Evolutionary conservation across 257 asterid species (phyloP), one percentile per base, ranked within the genome.

Genomic region (Striga asiatica): DNA sequence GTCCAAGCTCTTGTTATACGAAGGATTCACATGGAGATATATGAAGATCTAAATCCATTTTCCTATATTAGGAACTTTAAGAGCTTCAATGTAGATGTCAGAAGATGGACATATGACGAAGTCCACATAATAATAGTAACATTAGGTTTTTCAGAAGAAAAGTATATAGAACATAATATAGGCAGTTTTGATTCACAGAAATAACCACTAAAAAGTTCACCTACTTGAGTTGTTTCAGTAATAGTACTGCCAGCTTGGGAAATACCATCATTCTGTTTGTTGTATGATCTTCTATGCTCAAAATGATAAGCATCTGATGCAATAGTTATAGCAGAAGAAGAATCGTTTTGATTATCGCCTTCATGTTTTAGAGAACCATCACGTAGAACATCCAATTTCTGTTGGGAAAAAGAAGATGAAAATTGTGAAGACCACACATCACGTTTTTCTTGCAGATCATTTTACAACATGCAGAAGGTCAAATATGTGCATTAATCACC

Each of bases 181-280:
- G 72, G 81, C 72, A 71, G 72, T 55, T 74, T 83, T 57, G 82
- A 71, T 69, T 39, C 63, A 64, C 72, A 58, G 77, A 84, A 67
- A 66, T 71, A 78, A 75, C 83, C 79, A 65, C 75, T 76, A 54
- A 75, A 53, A 64, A 78, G 79, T 77, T 91, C 98, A 64, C 89
- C 82, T 64, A 54, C 82, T 66, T 84, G 94, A 80, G 78, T 72
- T 47, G 78, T 68, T 78, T 87, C 94, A 49, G 85, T 83, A 52
- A 78, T 64, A 43, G 81, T 66, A 78, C 94, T 77, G 70, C 84
- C 92, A 52, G 82, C 81, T 75, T 78, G 98, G 20, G 96, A 84
- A 59, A 71, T 52, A 56, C 76, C 91, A 61, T 84, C 98, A 69
- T 75, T 86, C 78, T 76, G 76, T 69, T 75, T 86, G 84, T 82